Percentiles rank a stretch among this genome's conserved stretches.
phyloP scores from a whole-genome alignment of 2,329 filamentous ascomycete species.

The Hymenotorrendiella dingleyae region DNA sequence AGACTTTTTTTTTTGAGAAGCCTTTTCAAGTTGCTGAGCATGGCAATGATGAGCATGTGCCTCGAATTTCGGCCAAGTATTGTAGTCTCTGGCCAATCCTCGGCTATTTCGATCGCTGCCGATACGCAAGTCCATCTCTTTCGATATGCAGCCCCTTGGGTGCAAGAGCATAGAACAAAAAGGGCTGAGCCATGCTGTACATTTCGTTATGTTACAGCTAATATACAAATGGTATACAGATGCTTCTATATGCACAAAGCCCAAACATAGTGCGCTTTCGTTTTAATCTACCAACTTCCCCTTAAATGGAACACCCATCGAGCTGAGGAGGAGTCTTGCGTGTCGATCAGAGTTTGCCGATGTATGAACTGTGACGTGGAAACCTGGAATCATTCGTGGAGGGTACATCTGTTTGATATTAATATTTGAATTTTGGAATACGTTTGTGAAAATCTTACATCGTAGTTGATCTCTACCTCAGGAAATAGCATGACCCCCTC shows the following conservation, averaged over 20 bases:
- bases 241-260: slow-evolving; percentile 5
- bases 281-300: slow-evolving; percentile 26
- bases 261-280: neutral
- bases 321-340: slow-evolving; percentile 25
- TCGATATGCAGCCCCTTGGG: no score
- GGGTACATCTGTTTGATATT: slow-evolving; percentile 47
- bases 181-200: slow-evolving; percentile 1
- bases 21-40: no score
- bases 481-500: slow-evolving; percentile 80
- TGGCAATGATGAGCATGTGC: no score
- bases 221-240: slow-evolving; percentile 20
- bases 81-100: no score
- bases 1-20: no score
- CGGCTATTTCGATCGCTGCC: no score
- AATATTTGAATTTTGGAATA: neutral
- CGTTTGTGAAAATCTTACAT: slow-evolving; percentile 54
- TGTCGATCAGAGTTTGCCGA: slow-evolving; percentile 27
- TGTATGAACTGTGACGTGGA: slow-evolving; percentile 31
- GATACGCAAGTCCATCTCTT: no score
- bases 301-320: slow-evolving; percentile 27
- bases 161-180: no score
- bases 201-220: slow-evolving; percentile 15
- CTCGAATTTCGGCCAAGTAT: no score
- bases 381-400: slow-evolving; percentile 37
- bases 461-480: slow-evolving; percentile 91